Conservation (phyloP, 352 stramenopile species). For the Phytophthora aleatoria region DNA sequence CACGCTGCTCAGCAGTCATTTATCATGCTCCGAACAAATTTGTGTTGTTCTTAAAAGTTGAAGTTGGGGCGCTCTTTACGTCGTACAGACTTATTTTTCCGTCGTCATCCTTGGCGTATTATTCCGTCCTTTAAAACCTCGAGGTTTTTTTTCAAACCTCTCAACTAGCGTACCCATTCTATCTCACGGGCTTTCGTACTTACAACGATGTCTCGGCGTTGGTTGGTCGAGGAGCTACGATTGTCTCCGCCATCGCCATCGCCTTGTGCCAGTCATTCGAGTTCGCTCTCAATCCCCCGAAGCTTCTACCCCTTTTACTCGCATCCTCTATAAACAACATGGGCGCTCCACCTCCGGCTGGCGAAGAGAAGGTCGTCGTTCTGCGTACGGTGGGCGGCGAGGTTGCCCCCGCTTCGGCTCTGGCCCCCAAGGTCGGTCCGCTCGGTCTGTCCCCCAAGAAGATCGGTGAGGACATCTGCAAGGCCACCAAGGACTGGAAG, state of each 20-base stretch:
- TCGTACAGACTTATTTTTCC: not conserved
- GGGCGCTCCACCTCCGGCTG: constrained; percentile 86
- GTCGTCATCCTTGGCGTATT: not conserved
- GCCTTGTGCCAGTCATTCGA: constrained; percentile 28
- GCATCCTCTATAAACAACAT: constrained; percentile 93
- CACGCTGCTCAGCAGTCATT: too few species aligned
- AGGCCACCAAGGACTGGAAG: constrained; percentile 99
- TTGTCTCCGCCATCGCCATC: not conserved
- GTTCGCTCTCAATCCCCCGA: constrained; percentile 43
- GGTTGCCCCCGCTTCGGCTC: constrained; percentile 97
- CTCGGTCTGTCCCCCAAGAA: constrained; percentile 99
- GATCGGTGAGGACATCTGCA: constrained; percentile 99
- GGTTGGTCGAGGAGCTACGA: constrained; percentile 41
- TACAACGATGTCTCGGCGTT: constrained; percentile 19
- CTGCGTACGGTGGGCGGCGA: constrained; percentile 99
- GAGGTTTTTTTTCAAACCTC: constrained; percentile 3
- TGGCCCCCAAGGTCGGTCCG: constrained; percentile 99
- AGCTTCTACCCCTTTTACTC: constrained; percentile 31
- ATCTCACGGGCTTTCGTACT: constrained; percentile 14
- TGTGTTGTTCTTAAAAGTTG: too few species aligned
- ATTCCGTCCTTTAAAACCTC: constrained; percentile 16
- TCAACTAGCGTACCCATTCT: constrained; percentile 9
- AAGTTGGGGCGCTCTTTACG: not conserved
- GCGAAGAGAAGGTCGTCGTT: constrained; percentile 94
- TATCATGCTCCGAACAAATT: too few species aligned